Evolutionary conservation across 1,284 basidiomycete species (phyloP).

Genomic region (Rhodotorula mucilaginosa): DNA sequence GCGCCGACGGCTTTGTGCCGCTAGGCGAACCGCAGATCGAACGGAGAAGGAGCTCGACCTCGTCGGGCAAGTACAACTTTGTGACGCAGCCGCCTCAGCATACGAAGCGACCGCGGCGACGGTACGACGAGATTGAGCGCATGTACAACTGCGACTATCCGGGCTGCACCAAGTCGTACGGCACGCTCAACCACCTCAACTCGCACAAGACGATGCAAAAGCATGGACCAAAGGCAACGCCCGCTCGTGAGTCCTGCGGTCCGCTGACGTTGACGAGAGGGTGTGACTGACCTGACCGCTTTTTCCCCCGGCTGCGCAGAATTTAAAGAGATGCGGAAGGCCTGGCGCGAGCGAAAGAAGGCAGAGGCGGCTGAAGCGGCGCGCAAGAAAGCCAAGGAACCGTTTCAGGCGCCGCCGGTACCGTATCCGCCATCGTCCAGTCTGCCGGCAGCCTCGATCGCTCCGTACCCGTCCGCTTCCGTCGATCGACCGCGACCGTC

Average conservation of each 20-base stretch:
- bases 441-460: not conserved
- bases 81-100: constrained; percentile 72
- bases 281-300: not conserved
- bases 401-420: not conserved
- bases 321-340: constrained; percentile 95
- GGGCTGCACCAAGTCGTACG: constrained; percentile 69
- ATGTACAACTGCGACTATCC: constrained; percentile 79
- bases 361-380: constrained; percentile 53
- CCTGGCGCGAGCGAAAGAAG: constrained; percentile 91
- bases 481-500: constrained; percentile 31
- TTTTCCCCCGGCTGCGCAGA: constrained; percentile 56
- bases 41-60: constrained; percentile 9
- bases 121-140: constrained; percentile 89
- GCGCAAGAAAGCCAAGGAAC: constrained; percentile 9
- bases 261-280: not conserved
- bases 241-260: constrained; percentile 62
- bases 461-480: not conserved
- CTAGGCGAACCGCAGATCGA: not conserved
- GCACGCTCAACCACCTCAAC: constrained; percentile 76
- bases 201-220: constrained; percentile 91
- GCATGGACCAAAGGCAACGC: constrained; percentile 77
- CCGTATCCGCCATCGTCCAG: not conserved
- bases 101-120: constrained; percentile 72
- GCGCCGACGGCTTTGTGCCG: constrained; percentile 1
- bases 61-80: constrained; percentile 60